Evolutionary conservation across 306 rosid genomes (phyloP).

Genomic region (Dryas alaskensis): DNA sequence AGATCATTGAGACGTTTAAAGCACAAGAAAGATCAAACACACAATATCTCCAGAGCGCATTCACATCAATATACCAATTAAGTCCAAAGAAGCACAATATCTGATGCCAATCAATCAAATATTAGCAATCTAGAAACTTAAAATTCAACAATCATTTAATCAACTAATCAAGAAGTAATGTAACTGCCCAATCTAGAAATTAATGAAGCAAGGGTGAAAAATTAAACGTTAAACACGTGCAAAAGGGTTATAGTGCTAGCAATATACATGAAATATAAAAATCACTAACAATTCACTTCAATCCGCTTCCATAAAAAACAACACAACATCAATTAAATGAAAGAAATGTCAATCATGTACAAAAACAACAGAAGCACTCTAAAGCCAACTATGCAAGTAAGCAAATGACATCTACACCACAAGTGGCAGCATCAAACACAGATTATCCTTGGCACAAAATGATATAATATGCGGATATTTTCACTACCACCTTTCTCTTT

Average conservation of each 20-base stretch:
- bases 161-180: background rate
- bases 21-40: background rate
- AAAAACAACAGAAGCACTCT: constrained; percentile 17
- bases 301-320: constrained; percentile 1
- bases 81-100: background rate
- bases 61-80: constrained; percentile 3
- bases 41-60: background rate
- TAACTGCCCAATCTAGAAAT: constrained; percentile 7
- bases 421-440: constrained; percentile 11
- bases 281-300: background rate
- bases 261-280: background rate
- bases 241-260: background rate
- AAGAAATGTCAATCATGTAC: background rate
- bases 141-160: background rate
- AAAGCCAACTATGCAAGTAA: constrained; percentile 19
- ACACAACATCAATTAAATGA: background rate
- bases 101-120: background rate
- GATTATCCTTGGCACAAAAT: constrained; percentile 6
- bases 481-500: constrained; percentile 6
- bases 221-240: background rate
- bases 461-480: constrained; percentile 15
- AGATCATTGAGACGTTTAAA: background rate
- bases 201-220: background rate
- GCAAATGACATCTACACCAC: constrained; percentile 23
- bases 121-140: background rate